These are phyloP conservation scores for Boletus rex-veris DNA, from an alignment of 768 basidiomycete species.

Conservation along the genomic window DNA sequence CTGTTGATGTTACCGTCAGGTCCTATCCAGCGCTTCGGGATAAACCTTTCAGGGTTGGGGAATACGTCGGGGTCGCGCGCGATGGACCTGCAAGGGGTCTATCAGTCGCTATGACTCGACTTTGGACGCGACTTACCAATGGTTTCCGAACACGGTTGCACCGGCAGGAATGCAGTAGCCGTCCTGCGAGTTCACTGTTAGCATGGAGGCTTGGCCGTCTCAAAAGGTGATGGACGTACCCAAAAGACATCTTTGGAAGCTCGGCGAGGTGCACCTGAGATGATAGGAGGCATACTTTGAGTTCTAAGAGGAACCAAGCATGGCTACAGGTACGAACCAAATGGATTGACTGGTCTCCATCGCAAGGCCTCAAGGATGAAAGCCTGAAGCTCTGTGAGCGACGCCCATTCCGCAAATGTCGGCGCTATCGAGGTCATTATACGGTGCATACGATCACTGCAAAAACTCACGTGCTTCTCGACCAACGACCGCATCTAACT, in stretches of 20 bases:
- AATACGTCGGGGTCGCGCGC: constrained; percentile 25
- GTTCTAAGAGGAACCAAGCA: not conserved
- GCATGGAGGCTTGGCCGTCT: no score
- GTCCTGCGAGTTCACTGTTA: constrained; percentile 21
- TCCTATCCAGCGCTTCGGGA: constrained; percentile 53
- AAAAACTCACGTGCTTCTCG: constrained; percentile 28
- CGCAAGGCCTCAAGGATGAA: constrained; percentile 38
- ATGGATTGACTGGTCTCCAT: constrained; percentile 38
- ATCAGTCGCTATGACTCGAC: not conserved
- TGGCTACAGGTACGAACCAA: constrained; percentile 17
- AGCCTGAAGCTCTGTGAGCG: constrained; percentile 35
- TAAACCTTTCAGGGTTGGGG: constrained; percentile 45
- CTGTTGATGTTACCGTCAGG: constrained; percentile 43
- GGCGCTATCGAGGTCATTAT: constrained; percentile 30
- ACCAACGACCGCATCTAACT: constrained; percentile 38
- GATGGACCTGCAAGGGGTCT: constrained; percentile 14
- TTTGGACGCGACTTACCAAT: constrained; percentile 19
- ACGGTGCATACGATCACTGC: not conserved
- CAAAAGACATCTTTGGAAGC: constrained; percentile 26
- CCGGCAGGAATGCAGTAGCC: constrained; percentile 35
- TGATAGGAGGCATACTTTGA: no score
- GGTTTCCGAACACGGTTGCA: constrained; percentile 32
- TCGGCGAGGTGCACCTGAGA: constrained; percentile 22
- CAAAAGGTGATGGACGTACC: constrained; percentile 8
- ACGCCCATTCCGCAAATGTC: constrained; percentile 32